A percentile compares a stretch with the other conserved stretches of the same genome.
phyloP scores from a whole-genome alignment of 495 filamentous ascomycete species.

The Ramalina peruviana region DNA sequence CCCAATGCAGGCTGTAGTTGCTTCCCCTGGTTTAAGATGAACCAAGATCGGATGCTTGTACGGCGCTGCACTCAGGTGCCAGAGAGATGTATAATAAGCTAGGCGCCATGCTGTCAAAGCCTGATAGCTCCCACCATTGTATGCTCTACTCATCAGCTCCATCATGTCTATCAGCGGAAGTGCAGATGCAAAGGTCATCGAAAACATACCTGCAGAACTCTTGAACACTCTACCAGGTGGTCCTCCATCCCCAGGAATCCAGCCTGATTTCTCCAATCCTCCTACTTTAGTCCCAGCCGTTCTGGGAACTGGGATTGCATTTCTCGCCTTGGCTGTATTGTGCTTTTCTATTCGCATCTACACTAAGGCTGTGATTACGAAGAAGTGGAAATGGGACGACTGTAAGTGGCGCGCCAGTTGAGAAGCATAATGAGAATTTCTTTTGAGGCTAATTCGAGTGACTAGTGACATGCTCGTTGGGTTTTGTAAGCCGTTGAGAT shows the following conservation, averaged over 20 bases:
- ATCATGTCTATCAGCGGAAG: not conserved
- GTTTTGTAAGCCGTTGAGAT: constrained; percentile 4
- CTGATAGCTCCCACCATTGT: too few species aligned
- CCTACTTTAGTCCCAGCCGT: constrained; percentile 9
- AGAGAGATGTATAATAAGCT: too few species aligned
- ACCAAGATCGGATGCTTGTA: too few species aligned
- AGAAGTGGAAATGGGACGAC: constrained; percentile 12
- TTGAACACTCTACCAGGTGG: constrained; percentile 6
- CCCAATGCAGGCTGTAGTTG: too few species aligned
- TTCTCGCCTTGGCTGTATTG: constrained; percentile 6
- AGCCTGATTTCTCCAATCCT: constrained; percentile 9
- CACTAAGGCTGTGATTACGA: constrained; percentile 7
- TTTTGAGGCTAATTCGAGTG: not conserved
- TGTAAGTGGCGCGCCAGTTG: constrained; percentile 5
- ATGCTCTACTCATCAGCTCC: not conserved
- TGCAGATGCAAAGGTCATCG: constrained; percentile 5
- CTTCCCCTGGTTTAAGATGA: too few species aligned
- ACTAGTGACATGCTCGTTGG: constrained; percentile 8
- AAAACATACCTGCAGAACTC: constrained; percentile 4
- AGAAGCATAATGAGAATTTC: not conserved
- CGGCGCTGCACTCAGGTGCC: too few species aligned
- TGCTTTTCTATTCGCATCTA: constrained; percentile 13
- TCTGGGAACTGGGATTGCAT: constrained; percentile 3
- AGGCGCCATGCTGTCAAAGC: too few species aligned
- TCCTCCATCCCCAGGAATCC: constrained; percentile 3